Evolutionary conservation across 805 yeast genomes (phyloP).

Genomic region (Priceomyces castillae): DNA sequence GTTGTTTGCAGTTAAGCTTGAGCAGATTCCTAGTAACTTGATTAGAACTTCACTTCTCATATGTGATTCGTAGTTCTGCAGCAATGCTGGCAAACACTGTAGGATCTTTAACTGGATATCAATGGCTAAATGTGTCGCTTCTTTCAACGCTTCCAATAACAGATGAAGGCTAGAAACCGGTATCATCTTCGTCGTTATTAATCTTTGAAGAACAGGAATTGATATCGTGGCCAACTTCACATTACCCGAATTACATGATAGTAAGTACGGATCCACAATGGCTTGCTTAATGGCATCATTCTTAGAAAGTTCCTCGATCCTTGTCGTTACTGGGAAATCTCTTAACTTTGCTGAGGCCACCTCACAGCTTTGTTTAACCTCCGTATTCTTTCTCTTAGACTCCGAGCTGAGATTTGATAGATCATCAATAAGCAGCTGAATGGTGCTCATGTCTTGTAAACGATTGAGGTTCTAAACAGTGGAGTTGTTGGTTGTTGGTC

Average conservation of each 20-base stretch:
- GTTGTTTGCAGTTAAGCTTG: conserved; percentile 65
- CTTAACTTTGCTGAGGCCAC: conserved; percentile 16
- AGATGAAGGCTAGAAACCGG: conserved; percentile 51
- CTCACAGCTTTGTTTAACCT: conserved; percentile 53
- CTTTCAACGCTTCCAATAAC: conserved; percentile 64
- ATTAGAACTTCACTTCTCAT: conserved; percentile 57
- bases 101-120: conserved; percentile 85
- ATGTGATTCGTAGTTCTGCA: conserved; percentile 57
- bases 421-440: conserved; percentile 54
- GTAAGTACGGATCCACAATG: conserved; percentile 54
- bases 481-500: not conserved
- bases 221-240: conserved; percentile 71
- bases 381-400: conserved; percentile 66
- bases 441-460: conserved; percentile 21
- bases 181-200: conserved; percentile 54
- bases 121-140: conserved; percentile 69
- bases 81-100: conserved; percentile 75
- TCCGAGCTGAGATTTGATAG: conserved; percentile 61
- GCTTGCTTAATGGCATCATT: conserved; percentile 12
- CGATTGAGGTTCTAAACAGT: not conserved
- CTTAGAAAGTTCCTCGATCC: conserved; percentile 19
- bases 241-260: conserved; percentile 72
- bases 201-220: conserved; percentile 63
- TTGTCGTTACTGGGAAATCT: conserved; percentile 2
- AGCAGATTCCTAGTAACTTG: conserved; percentile 63